Evolutionary conservation across 2,329 filamentous ascomycete species (phyloP).

Genomic region (Amauroascus niger): DNA sequence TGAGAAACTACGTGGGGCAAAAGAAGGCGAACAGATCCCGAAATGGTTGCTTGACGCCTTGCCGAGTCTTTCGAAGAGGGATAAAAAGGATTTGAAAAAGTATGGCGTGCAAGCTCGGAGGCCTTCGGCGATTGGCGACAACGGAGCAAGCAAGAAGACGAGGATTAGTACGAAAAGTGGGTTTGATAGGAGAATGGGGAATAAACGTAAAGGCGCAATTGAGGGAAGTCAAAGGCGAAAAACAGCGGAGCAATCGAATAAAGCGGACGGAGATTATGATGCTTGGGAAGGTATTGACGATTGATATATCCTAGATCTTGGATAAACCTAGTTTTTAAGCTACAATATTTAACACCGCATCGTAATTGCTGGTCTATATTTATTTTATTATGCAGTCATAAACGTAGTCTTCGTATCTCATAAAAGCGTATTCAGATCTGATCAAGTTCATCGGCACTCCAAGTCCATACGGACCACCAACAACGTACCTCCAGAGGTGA

Average conservation of each 20-base stretch:
- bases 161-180: constrained; percentile 60
- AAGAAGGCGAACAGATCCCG: constrained; percentile 53
- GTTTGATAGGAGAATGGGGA: constrained; percentile 39
- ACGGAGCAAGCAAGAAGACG: constrained; percentile 41
- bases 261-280: constrained; percentile 22
- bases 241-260: constrained; percentile 15
- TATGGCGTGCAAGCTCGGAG: constrained; percentile 67
- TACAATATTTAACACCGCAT: not conserved
- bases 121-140: constrained; percentile 31
- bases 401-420: constrained; percentile 7
- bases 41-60: constrained; percentile 83
- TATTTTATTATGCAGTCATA: not conserved
- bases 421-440: not conserved
- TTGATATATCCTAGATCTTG: constrained; percentile 19
- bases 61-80: constrained; percentile 71
- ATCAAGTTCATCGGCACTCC: constrained; percentile 20
- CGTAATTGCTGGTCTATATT: not conserved
- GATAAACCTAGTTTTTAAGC: not conserved
- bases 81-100: constrained; percentile 71
- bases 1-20: constrained; percentile 54
- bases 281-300: constrained; percentile 35
- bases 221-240: constrained; percentile 33
- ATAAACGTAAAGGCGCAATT: constrained; percentile 40
- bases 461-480: constrained; percentile 42
- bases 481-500: constrained; percentile 36